These are phyloP conservation scores for Castanospermum australe DNA, from an alignment of 306 rosid species.

Conservation along the genomic window DNA sequence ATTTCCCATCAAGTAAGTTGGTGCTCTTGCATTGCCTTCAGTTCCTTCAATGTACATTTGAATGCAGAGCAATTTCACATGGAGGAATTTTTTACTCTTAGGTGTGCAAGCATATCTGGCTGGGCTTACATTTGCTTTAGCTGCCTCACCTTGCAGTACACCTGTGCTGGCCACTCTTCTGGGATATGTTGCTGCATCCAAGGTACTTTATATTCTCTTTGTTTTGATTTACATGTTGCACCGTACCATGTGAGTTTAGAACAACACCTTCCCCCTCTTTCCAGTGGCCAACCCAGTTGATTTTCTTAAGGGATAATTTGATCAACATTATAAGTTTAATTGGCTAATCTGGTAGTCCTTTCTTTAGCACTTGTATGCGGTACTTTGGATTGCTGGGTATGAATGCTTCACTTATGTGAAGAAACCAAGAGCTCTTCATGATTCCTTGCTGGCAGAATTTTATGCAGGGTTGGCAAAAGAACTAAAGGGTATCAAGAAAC, in stretches of 20 bases:
- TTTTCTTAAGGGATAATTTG: no score
- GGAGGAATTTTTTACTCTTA: conserved; percentile 13
- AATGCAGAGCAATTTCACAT: neutral
- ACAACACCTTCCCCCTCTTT: no score
- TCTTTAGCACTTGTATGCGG: neutral
- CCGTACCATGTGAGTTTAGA: neutral
- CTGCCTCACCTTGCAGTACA: conserved; percentile 78
- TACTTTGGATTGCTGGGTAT: neutral
- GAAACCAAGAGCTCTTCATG: conserved; percentile 18
- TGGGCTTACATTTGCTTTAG: conserved; percentile 66
- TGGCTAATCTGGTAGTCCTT: no score
- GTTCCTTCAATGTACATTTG: neutral
- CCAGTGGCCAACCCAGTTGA: no score
- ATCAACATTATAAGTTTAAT: no score
- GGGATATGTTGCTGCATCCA: conserved; percentile 71
- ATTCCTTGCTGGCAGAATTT: neutral
- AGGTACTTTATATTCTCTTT: conserved; percentile 35
- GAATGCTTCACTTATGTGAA: neutral
- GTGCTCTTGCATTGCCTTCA: neutral
- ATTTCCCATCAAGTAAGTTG: conserved; percentile 62
- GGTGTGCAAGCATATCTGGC: conserved; percentile 70
- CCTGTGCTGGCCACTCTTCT: conserved; percentile 67
- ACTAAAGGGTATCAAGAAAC: neutral
- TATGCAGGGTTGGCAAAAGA: conserved; percentile 1
- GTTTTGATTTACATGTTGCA: neutral